These are phyloP conservation scores for Trypanosomatidae sp. DNA, from an alignment of 208 protist genomes.

Conservation along the genomic window DNA sequence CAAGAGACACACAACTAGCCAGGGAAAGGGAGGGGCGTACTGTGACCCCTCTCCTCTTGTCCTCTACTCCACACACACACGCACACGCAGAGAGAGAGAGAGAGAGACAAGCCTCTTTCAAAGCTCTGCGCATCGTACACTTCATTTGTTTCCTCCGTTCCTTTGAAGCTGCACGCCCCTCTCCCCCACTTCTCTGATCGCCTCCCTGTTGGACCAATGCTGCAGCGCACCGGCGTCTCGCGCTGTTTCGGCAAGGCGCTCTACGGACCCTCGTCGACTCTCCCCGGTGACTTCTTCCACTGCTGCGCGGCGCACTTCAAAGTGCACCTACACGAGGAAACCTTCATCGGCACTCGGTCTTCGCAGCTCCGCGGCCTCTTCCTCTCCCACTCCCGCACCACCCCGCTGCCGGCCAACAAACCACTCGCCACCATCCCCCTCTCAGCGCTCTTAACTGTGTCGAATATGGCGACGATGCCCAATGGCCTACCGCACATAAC, in stretches of 20 bases:
- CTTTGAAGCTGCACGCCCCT: background rate
- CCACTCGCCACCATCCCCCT: conserved; percentile 84
- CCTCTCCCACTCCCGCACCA: conserved; percentile 23
- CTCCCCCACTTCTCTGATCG: background rate
- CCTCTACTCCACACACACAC: background rate
- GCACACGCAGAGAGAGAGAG: too few species aligned
- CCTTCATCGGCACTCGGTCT: conserved; percentile 80
- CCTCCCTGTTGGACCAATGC: conserved; percentile 18
- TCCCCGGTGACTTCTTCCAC: conserved; percentile 71
- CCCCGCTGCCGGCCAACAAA: conserved; percentile 62
- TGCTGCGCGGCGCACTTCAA: conserved; percentile 63
- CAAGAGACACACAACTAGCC: background rate
- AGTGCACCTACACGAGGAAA: conserved; percentile 67
- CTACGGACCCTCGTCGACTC: conserved; percentile 67
- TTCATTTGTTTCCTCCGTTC: background rate
- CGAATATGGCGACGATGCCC: conserved; percentile 69
- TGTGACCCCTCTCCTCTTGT: background rate
- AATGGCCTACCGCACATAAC: conserved; percentile 62
- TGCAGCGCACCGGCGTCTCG: conserved; percentile 26
- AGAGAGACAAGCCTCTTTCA: background rate
- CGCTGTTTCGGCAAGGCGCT: conserved; percentile 64
- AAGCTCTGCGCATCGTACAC: background rate
- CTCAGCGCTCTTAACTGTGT: conserved; percentile 53
- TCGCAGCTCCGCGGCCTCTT: conserved; percentile 88
- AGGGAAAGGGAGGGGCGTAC: background rate